These are phyloP conservation scores for Terana coerulea DNA, from an alignment of 768 basidiomycete species.

Conservation along the genomic window DNA sequence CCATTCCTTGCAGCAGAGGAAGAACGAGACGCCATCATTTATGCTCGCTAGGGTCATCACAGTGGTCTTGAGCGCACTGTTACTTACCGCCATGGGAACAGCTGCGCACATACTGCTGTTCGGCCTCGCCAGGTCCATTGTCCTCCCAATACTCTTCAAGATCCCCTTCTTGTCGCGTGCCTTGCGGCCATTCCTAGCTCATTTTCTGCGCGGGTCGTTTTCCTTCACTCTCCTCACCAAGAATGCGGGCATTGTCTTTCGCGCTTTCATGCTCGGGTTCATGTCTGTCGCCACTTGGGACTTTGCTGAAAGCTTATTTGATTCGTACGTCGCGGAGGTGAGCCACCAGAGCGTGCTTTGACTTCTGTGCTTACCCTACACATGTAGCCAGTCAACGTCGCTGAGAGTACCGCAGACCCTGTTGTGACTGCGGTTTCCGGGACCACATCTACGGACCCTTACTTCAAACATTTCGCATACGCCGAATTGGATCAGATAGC, in stretches of 20 bases:
- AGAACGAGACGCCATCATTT: constrained; percentile 1
- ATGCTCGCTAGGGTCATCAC: constrained; percentile 20
- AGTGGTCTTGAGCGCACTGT: neutral
- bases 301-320: constrained; percentile 55
- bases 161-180: constrained; percentile 48
- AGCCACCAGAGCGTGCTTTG: neutral
- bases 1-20: neutral
- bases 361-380: neutral
- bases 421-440: constrained; percentile 61
- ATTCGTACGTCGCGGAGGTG: constrained; percentile 55
- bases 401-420: constrained; percentile 44
- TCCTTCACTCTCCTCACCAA: constrained; percentile 46
- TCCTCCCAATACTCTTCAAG: constrained; percentile 51
- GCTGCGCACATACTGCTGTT: constrained; percentile 42
- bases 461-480: constrained; percentile 64
- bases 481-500: constrained; percentile 55
- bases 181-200: constrained; percentile 58
- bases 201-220: constrained; percentile 58
- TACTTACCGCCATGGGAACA: constrained; percentile 37
- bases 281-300: constrained; percentile 62
- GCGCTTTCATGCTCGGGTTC: constrained; percentile 43
- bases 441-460: constrained; percentile 45
- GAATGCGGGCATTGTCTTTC: constrained; percentile 41
- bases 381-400: constrained; percentile 44
- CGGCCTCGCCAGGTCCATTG: constrained; percentile 38